Evolutionary conservation across 306 rosid genomes (phyloP), one percentile per base, ranked within the genome.

Genomic region (Sicyos baderoa): DNA sequence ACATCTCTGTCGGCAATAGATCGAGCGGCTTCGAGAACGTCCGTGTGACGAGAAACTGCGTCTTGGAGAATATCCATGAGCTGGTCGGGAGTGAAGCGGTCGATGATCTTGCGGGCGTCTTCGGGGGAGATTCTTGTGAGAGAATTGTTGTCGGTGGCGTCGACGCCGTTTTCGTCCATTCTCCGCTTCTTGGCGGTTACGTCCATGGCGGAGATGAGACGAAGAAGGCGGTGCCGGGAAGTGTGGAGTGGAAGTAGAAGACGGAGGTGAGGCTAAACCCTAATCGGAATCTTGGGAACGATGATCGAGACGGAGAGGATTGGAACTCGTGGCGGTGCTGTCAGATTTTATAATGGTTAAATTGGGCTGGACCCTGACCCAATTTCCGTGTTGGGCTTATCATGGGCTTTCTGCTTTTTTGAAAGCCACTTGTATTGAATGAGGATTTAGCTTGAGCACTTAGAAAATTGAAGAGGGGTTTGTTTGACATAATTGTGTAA

Each of bases 51-150:
- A 2, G 75, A 57, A n/a, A 78, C 78, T 22, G 99, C 99, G 21
- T 82, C 84, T 14, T 84, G 91, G 10, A 94, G 84, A 72, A 90
- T 83, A 55, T 90, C 88, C 55, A 88, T 32, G 23, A 94, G 89
- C 62, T 94, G 97, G 13, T 86, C 96, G 0, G 82, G 76, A 42
- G 76, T 82, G 79, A 94, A 86, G 1, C 91, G 96, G 60, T 90
- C 96, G 67, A 94, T 81, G 64, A 94, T 62, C 72, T 84, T 94
- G 16, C 99, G 97, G 0, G 87, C 90, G 48, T 94, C 99, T 0
- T 84, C 69, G 0, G 87, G 77, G 9, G 87, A 59, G 59, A 93
- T 95, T 10, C 57, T 79, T 0, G 66, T 5, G 37, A 32, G 0
- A 35, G 70, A 50, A 2, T 72, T 42, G 4, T 70, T 42, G 4